Evolutionary conservation across 1,139 yeast species (phyloP).

Genomic region (Hansenula lynferdii): DNA sequence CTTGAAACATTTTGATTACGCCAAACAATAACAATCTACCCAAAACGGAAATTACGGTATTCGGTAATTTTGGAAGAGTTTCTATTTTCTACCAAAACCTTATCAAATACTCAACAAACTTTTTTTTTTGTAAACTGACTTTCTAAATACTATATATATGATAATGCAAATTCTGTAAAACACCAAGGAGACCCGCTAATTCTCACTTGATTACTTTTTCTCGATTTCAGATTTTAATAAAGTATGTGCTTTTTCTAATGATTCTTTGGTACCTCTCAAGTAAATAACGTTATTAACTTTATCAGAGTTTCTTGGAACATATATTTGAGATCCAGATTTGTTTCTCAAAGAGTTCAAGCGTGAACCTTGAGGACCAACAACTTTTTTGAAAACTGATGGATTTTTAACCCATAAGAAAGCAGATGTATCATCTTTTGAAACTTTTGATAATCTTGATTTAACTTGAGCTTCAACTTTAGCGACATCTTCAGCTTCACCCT

Average conservation of each 20-base stretch:
- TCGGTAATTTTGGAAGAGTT: background rate
- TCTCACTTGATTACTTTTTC: constrained; percentile 8
- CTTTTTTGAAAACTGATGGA: constrained; percentile 44
- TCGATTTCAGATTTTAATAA: constrained; percentile 20
- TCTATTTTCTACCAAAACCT: no score
- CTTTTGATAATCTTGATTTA: constrained; percentile 28
- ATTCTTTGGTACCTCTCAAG: constrained; percentile 35
- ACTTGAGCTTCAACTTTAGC: constrained; percentile 27
- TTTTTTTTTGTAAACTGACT: no score
- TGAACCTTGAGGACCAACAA: constrained; percentile 77
- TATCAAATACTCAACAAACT: no score
- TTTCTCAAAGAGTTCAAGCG: constrained; percentile 60
- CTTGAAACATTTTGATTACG: background rate
- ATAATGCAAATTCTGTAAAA: no score
- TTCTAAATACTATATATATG: no score
- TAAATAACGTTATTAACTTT: constrained; percentile 42
- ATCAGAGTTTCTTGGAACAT: constrained; percentile 59
- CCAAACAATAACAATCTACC: background rate
- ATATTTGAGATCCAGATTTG: constrained; percentile 52
- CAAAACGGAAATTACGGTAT: background rate
- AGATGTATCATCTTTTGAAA: constrained; percentile 31
- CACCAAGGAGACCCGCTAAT: no score
- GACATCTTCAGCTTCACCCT: constrained; percentile 30
- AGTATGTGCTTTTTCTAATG: constrained; percentile 37
- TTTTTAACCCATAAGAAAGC: constrained; percentile 48